These are phyloP conservation scores for Saprolegnia diclina DNA, from an alignment of 352 stramenopile species.

Conservation along the genomic window DNA sequence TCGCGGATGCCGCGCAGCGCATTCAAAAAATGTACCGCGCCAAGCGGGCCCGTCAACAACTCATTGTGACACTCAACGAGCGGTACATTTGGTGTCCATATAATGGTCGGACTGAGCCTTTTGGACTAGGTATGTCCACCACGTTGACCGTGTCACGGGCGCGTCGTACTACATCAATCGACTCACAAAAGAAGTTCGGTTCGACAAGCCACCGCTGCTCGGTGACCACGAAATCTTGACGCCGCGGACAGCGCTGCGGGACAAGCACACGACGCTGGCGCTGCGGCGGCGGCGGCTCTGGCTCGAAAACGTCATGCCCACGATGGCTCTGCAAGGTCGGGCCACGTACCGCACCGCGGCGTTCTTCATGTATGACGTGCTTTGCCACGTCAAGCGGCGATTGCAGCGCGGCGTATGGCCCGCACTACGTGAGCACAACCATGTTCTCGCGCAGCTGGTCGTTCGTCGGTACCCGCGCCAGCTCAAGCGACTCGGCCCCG, in stretches of 20 bases:
- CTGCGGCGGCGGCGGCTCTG: constrained; percentile 6
- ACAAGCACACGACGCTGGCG: constrained; percentile 1
- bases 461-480: constrained; percentile 45
- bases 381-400: constrained; percentile 39
- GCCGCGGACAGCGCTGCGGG: constrained; percentile 8
- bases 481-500: constrained; percentile 39
- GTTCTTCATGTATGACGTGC: constrained; percentile 33
- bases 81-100: constrained; percentile 31
- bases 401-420: constrained; percentile 49
- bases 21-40: constrained; percentile 53
- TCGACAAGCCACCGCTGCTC: constrained; percentile 28
- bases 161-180: constrained; percentile 63
- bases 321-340: neutral
- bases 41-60: constrained; percentile 36
- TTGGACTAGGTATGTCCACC: constrained; percentile 20
- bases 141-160: constrained; percentile 40
- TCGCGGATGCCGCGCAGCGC: constrained; percentile 44
- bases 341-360: constrained; percentile 16
- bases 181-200: constrained; percentile 33
- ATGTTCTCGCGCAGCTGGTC: constrained; percentile 46
- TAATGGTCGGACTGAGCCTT: neutral
- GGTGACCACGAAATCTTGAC: constrained; percentile 21
- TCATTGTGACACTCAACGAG: constrained; percentile 34
- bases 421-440: constrained; percentile 34
- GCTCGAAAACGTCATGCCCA: constrained; percentile 15